Percentiles rank a stretch among this genome's conserved stretches.
phyloP scores from a whole-genome alignment of 23 red algal species.

The Agarophyton chilense region DNA sequence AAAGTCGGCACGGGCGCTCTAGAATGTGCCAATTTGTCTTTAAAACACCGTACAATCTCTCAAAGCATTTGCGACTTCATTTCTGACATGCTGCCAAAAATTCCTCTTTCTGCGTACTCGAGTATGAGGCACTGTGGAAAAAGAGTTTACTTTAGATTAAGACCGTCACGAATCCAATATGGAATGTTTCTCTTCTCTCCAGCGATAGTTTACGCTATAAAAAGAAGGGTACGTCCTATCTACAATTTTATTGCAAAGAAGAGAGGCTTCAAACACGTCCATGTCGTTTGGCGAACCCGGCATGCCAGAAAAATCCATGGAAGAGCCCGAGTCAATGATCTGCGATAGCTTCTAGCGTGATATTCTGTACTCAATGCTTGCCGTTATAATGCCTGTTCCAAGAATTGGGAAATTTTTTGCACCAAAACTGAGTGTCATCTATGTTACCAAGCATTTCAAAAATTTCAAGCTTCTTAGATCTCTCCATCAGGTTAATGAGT shows the following conservation, averaged over 20 bases:
- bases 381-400: constrained; percentile 12
- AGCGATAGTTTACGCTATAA: not conserved
- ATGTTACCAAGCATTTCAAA: constrained; percentile 22
- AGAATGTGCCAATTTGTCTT: constrained; percentile 29
- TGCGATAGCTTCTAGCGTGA: constrained; percentile 11
- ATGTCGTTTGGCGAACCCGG: constrained; percentile 35
- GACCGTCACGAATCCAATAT: not conserved
- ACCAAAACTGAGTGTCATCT: not conserved
- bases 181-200: not conserved
- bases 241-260: not conserved
- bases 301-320: constrained; percentile 23
- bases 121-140: constrained; percentile 11
- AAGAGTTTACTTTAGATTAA: not conserved
- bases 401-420: constrained; percentile 27
- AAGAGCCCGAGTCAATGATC: constrained; percentile 26
- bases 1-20: not conserved
- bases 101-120: not conserved
- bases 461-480: not conserved
- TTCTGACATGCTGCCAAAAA: not conserved
- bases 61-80: not conserved
- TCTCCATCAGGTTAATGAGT: not conserved
- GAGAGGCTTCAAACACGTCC: not conserved
- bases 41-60: constrained; percentile 13
- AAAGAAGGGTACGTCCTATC: not conserved
- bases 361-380: not conserved